phyloP scores from a whole-genome alignment of 306 rosid genomes.

The Quercus mongolica region DNA sequence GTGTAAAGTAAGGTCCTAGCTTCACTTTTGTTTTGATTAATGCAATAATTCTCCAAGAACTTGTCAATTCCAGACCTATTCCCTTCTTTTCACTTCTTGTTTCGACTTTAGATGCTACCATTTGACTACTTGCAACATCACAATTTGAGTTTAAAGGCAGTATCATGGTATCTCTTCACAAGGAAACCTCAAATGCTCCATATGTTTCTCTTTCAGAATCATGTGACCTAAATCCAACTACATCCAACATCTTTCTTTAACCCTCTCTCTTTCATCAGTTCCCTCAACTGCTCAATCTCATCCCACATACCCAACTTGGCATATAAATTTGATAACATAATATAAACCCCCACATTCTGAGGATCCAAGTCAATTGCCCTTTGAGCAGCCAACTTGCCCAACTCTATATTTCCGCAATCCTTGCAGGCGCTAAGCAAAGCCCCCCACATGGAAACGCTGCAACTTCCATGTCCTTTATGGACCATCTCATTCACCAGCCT shows the following conservation, averaged over 20 bases:
- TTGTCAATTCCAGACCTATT: background rate
- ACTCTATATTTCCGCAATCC: slow-evolving; percentile 55
- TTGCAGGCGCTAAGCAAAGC: slow-evolving; percentile 64
- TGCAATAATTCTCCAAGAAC: background rate
- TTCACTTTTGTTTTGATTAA: background rate
- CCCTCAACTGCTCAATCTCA: slow-evolving; percentile 60
- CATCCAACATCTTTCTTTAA: slow-evolving; percentile 58
- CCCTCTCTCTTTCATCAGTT: slow-evolving; percentile 44
- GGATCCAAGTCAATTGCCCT: slow-evolving; percentile 69
- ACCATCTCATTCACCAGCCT: slow-evolving; percentile 43
- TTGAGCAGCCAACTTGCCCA: slow-evolving; percentile 64
- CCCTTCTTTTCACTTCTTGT: background rate
- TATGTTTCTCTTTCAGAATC: background rate
- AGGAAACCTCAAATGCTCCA: background rate
- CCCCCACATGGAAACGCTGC: slow-evolving; percentile 63
- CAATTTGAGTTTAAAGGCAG: background rate
- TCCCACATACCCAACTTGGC: slow-evolving; percentile 75
- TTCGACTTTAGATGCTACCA: background rate
- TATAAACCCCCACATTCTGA: slow-evolving; percentile 49
- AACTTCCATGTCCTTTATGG: slow-evolving; percentile 22
- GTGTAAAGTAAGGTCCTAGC: background rate
- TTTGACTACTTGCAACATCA: background rate
- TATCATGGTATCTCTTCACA: background rate
- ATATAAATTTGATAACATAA: slow-evolving; percentile 61
- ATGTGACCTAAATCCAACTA: slow-evolving; percentile 65